Conservation (phyloP, 495 filamentous ascomycete species). For the Neurospora sp. region DNA sequence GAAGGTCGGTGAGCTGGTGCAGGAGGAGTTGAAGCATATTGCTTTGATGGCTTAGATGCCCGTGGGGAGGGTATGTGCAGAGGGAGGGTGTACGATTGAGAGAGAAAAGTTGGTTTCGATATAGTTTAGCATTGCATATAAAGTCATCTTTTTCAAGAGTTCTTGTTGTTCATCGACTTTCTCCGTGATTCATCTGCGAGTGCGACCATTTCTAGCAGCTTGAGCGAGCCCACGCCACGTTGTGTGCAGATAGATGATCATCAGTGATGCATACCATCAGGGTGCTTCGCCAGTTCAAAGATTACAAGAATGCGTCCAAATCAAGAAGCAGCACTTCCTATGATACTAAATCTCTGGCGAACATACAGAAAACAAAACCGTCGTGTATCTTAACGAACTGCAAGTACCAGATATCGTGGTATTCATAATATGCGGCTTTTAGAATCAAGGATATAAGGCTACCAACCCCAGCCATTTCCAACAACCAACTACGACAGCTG, state of each 20-base stretch:
- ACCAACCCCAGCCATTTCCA: fast-evolving
- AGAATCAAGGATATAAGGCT: not conserved
- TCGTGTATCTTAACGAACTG: not conserved
- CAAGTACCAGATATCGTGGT: not conserved
- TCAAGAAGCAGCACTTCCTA: not conserved
- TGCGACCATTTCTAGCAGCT: not conserved
- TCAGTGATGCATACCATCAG: not conserved
- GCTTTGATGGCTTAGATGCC: conserved; percentile 26
- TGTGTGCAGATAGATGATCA: not conserved
- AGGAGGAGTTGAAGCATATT: conserved; percentile 36
- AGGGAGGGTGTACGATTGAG: not conserved
- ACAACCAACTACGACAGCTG: not conserved
- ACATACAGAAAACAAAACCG: not conserved
- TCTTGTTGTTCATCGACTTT: not conserved
- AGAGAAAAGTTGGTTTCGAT: not conserved
- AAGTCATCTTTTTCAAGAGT: not conserved
- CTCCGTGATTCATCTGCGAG: not conserved
- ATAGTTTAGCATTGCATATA: not conserved
- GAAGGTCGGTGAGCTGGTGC: conserved; percentile 40
- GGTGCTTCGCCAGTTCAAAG: not conserved
- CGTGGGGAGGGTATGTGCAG: not conserved
- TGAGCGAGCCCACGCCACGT: not conserved
- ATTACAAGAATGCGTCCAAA: not conserved
- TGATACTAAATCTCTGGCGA: no score
- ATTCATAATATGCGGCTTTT: not conserved